Conservation (phyloP, 2,329 filamentous ascomycete genomes). For the Ophiostoma ips region DNA sequence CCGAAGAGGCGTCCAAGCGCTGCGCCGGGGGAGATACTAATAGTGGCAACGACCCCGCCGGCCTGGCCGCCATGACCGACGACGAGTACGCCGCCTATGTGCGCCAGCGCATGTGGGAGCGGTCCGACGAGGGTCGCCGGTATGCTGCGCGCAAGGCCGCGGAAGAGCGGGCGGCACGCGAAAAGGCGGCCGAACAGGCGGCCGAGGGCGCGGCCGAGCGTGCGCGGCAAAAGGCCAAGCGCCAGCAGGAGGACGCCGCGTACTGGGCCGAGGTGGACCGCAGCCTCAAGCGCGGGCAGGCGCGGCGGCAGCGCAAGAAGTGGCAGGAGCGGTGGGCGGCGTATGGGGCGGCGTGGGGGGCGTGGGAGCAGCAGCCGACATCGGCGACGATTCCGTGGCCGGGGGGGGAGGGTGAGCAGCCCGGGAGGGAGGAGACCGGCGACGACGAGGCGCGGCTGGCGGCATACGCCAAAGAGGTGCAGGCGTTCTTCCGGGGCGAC, state of each 20-base stretch:
- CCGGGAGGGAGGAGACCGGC: not conserved
- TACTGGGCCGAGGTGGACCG: slow-evolving; percentile 46
- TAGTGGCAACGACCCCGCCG: slow-evolving; percentile 20
- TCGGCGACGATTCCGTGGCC: slow-evolving; percentile 50
- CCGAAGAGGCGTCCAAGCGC: slow-evolving; percentile 5
- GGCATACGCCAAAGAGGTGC: slow-evolving; percentile 39
- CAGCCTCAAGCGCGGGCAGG: slow-evolving; percentile 52
- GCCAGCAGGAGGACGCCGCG: slow-evolving; percentile 15
- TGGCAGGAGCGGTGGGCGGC: slow-evolving; percentile 48
- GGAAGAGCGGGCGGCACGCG: slow-evolving; percentile 50
- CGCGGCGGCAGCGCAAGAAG: slow-evolving; percentile 36
- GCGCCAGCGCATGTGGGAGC: slow-evolving; percentile 86
- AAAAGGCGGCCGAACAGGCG: slow-evolving; percentile 30
- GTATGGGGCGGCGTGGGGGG: slow-evolving; percentile 51
- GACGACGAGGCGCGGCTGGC: too few relatives aligned
- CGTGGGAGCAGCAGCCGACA: slow-evolving; percentile 29
- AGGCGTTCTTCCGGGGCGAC: slow-evolving; percentile 46
- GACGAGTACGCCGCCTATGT: slow-evolving; percentile 86
- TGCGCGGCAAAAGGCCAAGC: slow-evolving; percentile 26
- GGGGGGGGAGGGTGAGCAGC: slow-evolving; percentile 27
- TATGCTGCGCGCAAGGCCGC: slow-evolving; percentile 38
- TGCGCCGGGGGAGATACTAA: slow-evolving; percentile 18
- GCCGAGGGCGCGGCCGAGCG: slow-evolving; percentile 37
- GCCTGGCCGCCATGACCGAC: slow-evolving; percentile 77
- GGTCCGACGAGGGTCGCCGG: slow-evolving; percentile 69